Conservation (phyloP, 1,139 yeast genomes). For the Dujonia santamariae region DNA sequence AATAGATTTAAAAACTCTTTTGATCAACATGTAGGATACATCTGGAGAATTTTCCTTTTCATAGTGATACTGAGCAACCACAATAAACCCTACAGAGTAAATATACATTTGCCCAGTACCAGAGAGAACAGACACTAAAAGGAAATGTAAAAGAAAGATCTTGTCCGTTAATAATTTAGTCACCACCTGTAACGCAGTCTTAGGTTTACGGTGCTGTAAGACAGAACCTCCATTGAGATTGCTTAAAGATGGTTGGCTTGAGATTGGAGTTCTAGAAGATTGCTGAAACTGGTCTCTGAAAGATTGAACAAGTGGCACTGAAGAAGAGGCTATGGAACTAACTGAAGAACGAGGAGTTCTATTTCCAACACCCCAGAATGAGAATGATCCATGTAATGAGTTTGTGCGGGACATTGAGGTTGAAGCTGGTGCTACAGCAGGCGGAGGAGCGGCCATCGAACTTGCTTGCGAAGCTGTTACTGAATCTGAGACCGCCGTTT, state of each 20-base stretch:
- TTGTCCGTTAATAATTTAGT: constrained; percentile 21
- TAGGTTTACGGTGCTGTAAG: constrained; percentile 1
- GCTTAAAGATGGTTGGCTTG: constrained; percentile 1
- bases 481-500: neutral
- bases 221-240: neutral
- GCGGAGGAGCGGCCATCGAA: neutral
- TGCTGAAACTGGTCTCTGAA: constrained; percentile 2
- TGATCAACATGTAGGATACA: neutral
- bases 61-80: constrained; percentile 36
- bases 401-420: constrained; percentile 10
- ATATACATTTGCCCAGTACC: constrained; percentile 46
- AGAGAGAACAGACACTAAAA: constrained; percentile 32
- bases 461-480: neutral
- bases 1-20: neutral
- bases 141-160: constrained; percentile 31
- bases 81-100: constrained; percentile 43
- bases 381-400: constrained; percentile 32
- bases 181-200: constrained; percentile 3
- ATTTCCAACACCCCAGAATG: constrained; percentile 38
- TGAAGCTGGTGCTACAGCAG: constrained; percentile 1
- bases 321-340: constrained; percentile 1
- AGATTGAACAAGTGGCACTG: neutral
- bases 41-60: constrained; percentile 10
- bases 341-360: constrained; percentile 26
- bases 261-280: constrained; percentile 3